Base-by-base conservation (phyloP, 2,329 filamentous ascomycete species). In the Rutstroemia sp. region DNA sequence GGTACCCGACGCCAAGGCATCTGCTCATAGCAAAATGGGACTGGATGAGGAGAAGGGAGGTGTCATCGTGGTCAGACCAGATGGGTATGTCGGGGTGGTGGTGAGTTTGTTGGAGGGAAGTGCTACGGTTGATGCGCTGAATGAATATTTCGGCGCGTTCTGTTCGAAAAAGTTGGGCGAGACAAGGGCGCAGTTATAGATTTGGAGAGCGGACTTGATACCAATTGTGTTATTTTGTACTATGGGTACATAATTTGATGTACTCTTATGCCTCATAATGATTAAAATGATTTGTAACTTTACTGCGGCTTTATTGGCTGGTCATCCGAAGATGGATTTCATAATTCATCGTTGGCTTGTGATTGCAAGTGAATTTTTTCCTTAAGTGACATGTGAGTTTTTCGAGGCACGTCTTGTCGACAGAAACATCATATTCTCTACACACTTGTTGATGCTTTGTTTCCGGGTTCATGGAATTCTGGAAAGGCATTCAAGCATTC, bases 21-120 rank as follows among this genome's bases (percentile, higher is more conserved):
- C 88, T 2, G 89, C 89, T 5, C 92, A 96, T 71, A 84, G 86
- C 44, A 96, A 95, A 78, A 87, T 95, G 78, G 92, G 92, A 0
- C 70, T 96, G 25, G 80, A 87, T 61, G 76, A 86, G 66, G 82
- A 88, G 59, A 79, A 75, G 59, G 90, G 90, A 10, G 90, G 87
- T 56, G 81, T 96, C 2, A 85, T 95, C 1, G 87, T 96, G 9
- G 88, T 95, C 7, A 76, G 91, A 46, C 91, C 92, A 0, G 91
- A 96, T 70, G 90, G 90, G 7, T 94, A 96, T 70, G 86, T 96
- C 27, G 89, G 87, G 21, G 79, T 89, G 59, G 87, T 91, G 4
- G 81, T 88, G 10, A 78, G 78, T 64, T 74, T 96, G 21, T 84
- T 81, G 1, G 86, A 92, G 70, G 92, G 91, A 0, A 82, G 73